phyloP scores from a whole-genome alignment of 441 rosid species.

The Geranium incanum region DNA sequence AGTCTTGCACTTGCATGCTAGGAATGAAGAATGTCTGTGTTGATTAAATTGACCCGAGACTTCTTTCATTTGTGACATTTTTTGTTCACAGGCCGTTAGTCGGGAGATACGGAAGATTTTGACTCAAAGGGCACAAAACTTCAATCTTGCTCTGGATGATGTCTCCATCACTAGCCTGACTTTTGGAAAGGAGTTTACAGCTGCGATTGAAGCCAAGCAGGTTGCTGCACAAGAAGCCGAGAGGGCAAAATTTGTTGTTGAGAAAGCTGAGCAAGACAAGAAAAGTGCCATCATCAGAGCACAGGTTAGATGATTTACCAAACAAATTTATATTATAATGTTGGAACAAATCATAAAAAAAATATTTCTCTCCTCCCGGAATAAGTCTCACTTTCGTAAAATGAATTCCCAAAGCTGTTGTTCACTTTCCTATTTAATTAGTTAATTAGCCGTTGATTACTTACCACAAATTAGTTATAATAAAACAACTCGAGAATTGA shows the following conservation, averaged over 20 bases:
- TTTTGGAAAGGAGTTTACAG: slow-evolving; percentile 83
- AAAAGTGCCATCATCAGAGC: slow-evolving; percentile 85
- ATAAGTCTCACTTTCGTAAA: not conserved
- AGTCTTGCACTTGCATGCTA: not conserved
- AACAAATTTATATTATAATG: not conserved
- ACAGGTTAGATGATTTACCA: slow-evolving; percentile 42
- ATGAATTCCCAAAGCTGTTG: not conserved
- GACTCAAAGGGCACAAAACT: slow-evolving; percentile 68
- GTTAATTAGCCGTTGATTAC: too few species aligned
- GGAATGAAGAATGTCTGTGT: not conserved
- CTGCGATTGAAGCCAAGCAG: slow-evolving; percentile 88
- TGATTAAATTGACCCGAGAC: not conserved
- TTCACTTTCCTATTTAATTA: too few species aligned
- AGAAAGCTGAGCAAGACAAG: slow-evolving; percentile 90
- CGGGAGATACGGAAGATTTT: slow-evolving; percentile 74
- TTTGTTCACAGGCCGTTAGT: slow-evolving; percentile 50
- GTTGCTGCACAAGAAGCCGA: slow-evolving; percentile 95
- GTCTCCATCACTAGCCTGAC: slow-evolving; percentile 85
- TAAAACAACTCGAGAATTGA: not conserved
- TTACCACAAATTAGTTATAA: too few species aligned
- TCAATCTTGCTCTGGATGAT: slow-evolving; percentile 70
- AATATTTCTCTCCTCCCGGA: not conserved
- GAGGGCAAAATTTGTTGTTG: slow-evolving; percentile 76
- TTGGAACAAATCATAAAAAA: not conserved
- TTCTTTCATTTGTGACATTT: not conserved